Evolutionary conservation across 176 grass and related monocot genomes (phyloP).

Genomic region (Oryza coarctata): DNA sequence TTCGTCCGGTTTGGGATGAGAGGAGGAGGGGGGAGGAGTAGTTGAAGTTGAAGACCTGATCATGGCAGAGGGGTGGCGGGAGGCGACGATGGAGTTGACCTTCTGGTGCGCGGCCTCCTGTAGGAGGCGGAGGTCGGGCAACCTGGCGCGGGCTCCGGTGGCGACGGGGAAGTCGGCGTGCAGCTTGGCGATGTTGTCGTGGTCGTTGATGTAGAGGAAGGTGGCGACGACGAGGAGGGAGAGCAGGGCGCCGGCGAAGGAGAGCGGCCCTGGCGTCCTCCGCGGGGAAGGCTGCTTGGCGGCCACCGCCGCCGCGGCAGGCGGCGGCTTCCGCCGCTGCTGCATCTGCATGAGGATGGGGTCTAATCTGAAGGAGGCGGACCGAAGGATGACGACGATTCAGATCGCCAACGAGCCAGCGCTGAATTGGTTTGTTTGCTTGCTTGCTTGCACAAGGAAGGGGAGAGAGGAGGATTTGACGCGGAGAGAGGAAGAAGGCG

Average conservation of each 20-base stretch:
- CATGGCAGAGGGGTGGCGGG: neutral
- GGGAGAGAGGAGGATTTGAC: too few species aligned
- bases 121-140: conserved; percentile 43
- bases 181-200: conserved; percentile 53
- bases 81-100: conserved; percentile 17
- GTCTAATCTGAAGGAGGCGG: too few species aligned
- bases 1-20: too few species aligned
- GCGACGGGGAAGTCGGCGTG: conserved; percentile 45
- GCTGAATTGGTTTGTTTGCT: too few species aligned
- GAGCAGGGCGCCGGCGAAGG: conserved; percentile 51
- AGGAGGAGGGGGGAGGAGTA: neutral
- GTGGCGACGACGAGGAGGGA: conserved; percentile 56
- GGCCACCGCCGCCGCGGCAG: conserved; percentile 27
- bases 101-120: conserved; percentile 35
- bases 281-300: conserved; percentile 49
- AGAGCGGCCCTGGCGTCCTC: conserved; percentile 46
- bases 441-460: too few species aligned
- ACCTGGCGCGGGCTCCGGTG: neutral
- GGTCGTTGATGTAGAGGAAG: conserved; percentile 66
- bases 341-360: conserved; percentile 33
- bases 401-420: neutral
- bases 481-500: too few species aligned
- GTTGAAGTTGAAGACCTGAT: neutral
- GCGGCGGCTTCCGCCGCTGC: conserved; percentile 61
- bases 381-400: too few species aligned